Evolutionary conservation across 805 yeast genomes (phyloP).

Genomic region (Myxozyma geophila): DNA sequence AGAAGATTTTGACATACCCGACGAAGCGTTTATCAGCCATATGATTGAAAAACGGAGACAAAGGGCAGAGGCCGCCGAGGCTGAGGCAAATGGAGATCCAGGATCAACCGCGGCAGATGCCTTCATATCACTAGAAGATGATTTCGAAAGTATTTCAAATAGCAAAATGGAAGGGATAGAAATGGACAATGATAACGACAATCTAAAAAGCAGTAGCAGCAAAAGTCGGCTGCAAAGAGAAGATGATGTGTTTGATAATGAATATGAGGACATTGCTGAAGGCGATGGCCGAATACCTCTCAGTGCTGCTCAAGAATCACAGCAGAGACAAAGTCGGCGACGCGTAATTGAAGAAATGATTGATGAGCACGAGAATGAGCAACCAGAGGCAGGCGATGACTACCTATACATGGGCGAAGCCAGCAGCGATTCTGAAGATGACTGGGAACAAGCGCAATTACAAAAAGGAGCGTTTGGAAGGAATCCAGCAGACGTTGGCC

Average conservation of each 20-base stretch:
- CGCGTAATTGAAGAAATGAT: conserved; percentile 29
- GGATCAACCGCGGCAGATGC: conserved; percentile 6
- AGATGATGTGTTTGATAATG: conserved; percentile 30
- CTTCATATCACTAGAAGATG: conserved; percentile 32
- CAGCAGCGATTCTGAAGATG: conserved; percentile 26
- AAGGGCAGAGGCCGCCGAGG: conserved; percentile 3
- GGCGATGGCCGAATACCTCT: conserved; percentile 36
- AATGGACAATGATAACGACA: conserved; percentile 1
- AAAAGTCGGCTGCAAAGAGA: conserved; percentile 22
- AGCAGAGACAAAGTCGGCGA: conserved; percentile 22
- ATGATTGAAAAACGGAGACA: conserved; percentile 28
- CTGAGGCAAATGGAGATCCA: not conserved
- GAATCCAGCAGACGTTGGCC: not conserved
- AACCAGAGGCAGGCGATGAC: conserved; percentile 13
- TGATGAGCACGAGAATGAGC: conserved; percentile 30
- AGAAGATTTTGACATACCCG: conserved; percentile 29
- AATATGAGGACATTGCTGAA: conserved; percentile 32
- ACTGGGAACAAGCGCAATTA: conserved; percentile 35
- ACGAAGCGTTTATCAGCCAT: conserved; percentile 33
- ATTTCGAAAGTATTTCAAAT: conserved; percentile 7
- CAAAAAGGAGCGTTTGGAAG: conserved; percentile 29
- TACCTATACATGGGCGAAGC: conserved; percentile 14
- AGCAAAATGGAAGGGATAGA: conserved; percentile 20
- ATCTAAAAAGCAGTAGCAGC: not conserved
- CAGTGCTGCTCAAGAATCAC: conserved; percentile 26